Evolutionary conservation across 768 basidiomycete species (phyloP).

Genomic region (Rhodotorula toruloides): DNA sequence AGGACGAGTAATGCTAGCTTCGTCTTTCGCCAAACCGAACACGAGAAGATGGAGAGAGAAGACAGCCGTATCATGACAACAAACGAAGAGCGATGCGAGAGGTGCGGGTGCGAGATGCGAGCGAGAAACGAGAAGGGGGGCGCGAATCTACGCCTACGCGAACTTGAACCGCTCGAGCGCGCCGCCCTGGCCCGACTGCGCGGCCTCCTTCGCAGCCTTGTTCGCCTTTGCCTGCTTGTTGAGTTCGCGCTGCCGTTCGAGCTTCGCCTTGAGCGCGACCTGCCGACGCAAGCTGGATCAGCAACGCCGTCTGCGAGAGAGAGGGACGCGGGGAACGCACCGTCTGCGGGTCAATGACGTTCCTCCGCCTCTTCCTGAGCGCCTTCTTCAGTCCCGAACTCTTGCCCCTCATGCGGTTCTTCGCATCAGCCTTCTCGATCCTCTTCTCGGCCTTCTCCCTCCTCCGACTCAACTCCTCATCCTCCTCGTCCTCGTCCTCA

Average conservation of each 20-base stretch:
- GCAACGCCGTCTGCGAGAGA: neutral
- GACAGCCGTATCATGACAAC: no score
- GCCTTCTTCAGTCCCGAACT: conserved; percentile 62
- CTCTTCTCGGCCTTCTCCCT: conserved; percentile 19
- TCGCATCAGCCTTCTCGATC: conserved; percentile 52
- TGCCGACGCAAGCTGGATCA: conserved; percentile 2
- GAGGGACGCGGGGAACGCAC: conserved; percentile 44
- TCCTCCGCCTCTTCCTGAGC: conserved; percentile 85
- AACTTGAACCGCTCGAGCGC: conserved; percentile 50
- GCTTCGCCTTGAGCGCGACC: conserved; percentile 60
- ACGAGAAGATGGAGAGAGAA: no score
- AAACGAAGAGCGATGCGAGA: no score
- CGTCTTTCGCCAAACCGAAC: no score
- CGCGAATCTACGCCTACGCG: no score
- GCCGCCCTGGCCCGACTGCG: conserved; percentile 43
- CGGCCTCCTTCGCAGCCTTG: conserved; percentile 16
- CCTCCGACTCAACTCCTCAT: conserved; percentile 46
- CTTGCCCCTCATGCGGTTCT: conserved; percentile 79
- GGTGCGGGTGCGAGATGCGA: no score
- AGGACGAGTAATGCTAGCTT: no score
- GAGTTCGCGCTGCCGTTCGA: conserved; percentile 50
- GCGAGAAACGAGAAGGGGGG: no score
- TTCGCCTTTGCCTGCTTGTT: conserved; percentile 38
- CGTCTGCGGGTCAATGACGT: conserved; percentile 74
- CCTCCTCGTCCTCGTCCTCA: conserved; percentile 44